Percentiles rank a stretch among this genome's conserved stretches.
phyloP scores from a whole-genome alignment of 352 stramenopile genomes.

The Phytophthora parvispora region DNA sequence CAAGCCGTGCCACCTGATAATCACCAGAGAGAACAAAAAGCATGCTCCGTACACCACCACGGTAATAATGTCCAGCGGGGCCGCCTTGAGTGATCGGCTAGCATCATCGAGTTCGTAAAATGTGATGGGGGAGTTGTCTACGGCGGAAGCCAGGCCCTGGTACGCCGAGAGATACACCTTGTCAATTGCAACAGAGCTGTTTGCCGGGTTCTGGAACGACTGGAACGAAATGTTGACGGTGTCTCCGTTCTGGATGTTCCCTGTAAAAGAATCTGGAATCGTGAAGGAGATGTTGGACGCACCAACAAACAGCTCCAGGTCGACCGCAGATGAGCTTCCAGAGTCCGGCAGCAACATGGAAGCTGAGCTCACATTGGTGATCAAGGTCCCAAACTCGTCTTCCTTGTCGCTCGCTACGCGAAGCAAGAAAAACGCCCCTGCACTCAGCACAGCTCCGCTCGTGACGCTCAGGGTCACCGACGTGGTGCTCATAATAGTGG shows the following conservation, averaged over 20 bases:
- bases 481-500: slow-evolving; percentile 61
- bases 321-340: slow-evolving; percentile 28
- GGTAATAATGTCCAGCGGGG: slow-evolving; percentile 74
- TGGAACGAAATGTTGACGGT: slow-evolving; percentile 68
- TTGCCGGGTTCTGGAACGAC: slow-evolving; percentile 72
- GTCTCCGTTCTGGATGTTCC: slow-evolving; percentile 84
- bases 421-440: slow-evolving; percentile 73
- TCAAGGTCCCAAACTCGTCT: slow-evolving; percentile 61
- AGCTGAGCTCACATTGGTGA: slow-evolving; percentile 59
- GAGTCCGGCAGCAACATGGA: slow-evolving; percentile 48
- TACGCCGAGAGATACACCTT: slow-evolving; percentile 82
- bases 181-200: slow-evolving; percentile 68
- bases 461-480: slow-evolving; percentile 64
- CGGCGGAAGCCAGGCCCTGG: slow-evolving; percentile 57
- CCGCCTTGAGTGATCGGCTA: slow-evolving; percentile 61
- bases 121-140: slow-evolving; percentile 67
- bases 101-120: slow-evolving; percentile 60
- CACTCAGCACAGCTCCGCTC: slow-evolving; percentile 68
- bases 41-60: slow-evolving; percentile 79
- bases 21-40: slow-evolving; percentile 86
- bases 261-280: slow-evolving; percentile 66
- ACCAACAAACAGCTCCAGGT: slow-evolving; percentile 60
- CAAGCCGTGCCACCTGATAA: slow-evolving; percentile 88
- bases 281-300: slow-evolving; percentile 78
- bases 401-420: slow-evolving; percentile 73